phyloP scores from a whole-genome alignment of 2,329 filamentous ascomycete genomes.

The Botrytis medusae region DNA sequence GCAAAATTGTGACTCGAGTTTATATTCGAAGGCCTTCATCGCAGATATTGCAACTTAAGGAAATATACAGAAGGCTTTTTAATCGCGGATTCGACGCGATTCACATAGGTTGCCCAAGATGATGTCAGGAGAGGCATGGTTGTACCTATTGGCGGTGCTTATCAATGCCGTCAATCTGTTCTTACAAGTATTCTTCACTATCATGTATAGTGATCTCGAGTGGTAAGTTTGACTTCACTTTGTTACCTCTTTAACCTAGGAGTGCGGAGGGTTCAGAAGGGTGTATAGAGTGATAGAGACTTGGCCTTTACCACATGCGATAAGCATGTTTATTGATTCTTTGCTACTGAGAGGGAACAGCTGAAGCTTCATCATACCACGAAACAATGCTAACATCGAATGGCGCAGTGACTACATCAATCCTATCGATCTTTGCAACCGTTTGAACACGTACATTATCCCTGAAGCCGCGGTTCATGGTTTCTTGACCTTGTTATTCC shows the following conservation, averaged over 20 bases:
- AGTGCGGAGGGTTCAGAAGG: background rate
- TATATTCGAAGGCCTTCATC: background rate
- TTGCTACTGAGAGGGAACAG: background rate
- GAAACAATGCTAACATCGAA: constrained; percentile 10
- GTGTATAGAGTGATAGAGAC: no score
- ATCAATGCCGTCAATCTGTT: constrained; percentile 99
- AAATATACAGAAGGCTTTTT: background rate
- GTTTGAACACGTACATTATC: constrained; percentile 98
- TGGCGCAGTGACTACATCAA: constrained; percentile 92
- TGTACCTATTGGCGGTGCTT: constrained; percentile 95
- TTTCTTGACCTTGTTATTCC: constrained; percentile 90
- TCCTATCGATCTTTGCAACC: constrained; percentile 99
- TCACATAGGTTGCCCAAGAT: constrained; percentile 41
- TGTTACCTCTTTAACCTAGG: background rate
- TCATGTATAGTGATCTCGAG: constrained; percentile 99
- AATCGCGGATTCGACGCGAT: constrained; percentile 25
- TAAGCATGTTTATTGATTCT: background rate
- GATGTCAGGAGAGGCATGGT: constrained; percentile 98
- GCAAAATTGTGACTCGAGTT: constrained; percentile 12
- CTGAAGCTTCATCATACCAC: background rate
- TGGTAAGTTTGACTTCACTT: constrained; percentile 62
- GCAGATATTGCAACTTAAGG: constrained; percentile 1
- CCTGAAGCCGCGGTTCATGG: constrained; percentile 97
- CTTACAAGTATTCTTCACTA: constrained; percentile 99
- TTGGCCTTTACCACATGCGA: background rate